Evolutionary conservation across 352 stramenopile species (phyloP), one percentile per base, ranked within the genome.

Genomic region (Globisporangium cederbergense): DNA sequence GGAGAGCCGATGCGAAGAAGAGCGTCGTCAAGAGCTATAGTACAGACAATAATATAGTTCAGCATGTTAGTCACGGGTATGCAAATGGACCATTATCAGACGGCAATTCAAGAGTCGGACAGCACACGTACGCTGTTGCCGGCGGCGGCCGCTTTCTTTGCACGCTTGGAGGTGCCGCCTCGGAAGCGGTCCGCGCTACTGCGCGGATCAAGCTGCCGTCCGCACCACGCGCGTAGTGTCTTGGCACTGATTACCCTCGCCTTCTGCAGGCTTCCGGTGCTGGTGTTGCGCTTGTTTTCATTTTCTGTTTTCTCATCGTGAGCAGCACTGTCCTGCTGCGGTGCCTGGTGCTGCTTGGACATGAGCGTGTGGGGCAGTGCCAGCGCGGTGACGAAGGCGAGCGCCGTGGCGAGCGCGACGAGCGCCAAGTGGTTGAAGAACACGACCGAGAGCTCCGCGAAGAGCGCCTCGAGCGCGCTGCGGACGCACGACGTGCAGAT

Each of bases 361-460:
- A 70, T 71, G 55, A 62, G 55, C 20, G 58, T 66, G 52, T 62
- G 57, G 56, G 75, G 67, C 61, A 72, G 67, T 9, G 50, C 55
- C 22, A 81, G 51, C 34, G 73, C 58, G 25, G 47, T 52, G 46
- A 52, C 40, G 61, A 58, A 64, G 20, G 53, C 46, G n/a, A 71
- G n/a, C 18, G 65, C n/a, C 3, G 71, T 65, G 16, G 28, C 67
- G 42, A 89, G 51, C 40, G 67, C 56, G 20, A 90, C 68, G 14
- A 78, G 62, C 47, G 56, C 50, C 43, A 89, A 66, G 53, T 83
- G 81, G 55, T 75, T 86, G 69, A 90, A 77, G 66, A 89, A 89
- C 53, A 89, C 45, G 70, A 88, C 67, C 28, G 74, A 74, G 45
- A 90, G 71, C 68, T 90, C 79, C 10, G 81, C 76, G 62, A 90